Percentiles rank a stretch among this genome's conserved stretches.
Conservation (phyloP, 176 grass and related monocot genomes). For the Triticum monococcum region DNA sequence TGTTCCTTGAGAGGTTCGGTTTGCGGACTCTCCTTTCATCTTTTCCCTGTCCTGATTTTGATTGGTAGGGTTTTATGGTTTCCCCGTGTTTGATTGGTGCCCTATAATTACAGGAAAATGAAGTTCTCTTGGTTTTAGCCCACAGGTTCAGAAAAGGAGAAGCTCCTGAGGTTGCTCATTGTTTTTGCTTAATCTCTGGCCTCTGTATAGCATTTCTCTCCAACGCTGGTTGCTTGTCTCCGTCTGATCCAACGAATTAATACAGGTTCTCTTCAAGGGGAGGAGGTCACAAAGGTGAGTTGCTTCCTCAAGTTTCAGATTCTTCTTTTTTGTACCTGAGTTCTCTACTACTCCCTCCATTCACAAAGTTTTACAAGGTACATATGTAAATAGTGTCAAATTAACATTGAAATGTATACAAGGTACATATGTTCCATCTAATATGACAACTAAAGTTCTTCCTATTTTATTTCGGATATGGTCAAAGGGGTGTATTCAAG, state of each 20-base stretch:
- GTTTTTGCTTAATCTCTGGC: not conserved
- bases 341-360: not conserved
- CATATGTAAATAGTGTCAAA: no score
- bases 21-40: not conserved
- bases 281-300: not conserved
- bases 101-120: not conserved
- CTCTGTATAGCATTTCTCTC: not conserved
- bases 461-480: not conserved
- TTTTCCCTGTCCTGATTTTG: not conserved
- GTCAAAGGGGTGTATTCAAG: not conserved
- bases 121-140: not conserved
- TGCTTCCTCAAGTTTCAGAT: conserved; percentile 7
- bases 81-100: not conserved
- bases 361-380: no score
- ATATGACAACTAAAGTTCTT: no score
- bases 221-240: not conserved
- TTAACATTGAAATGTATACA: no score
- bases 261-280: not conserved
- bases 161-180: not conserved
- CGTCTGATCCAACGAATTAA: not conserved
- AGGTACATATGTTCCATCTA: no score
- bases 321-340: not conserved
- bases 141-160: not conserved
- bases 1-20: not conserved
- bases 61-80: not conserved